Base-by-base conservation (phyloP, 2,329 filamentous ascomycete species). In the Aphanoascus verrucosus region DNA sequence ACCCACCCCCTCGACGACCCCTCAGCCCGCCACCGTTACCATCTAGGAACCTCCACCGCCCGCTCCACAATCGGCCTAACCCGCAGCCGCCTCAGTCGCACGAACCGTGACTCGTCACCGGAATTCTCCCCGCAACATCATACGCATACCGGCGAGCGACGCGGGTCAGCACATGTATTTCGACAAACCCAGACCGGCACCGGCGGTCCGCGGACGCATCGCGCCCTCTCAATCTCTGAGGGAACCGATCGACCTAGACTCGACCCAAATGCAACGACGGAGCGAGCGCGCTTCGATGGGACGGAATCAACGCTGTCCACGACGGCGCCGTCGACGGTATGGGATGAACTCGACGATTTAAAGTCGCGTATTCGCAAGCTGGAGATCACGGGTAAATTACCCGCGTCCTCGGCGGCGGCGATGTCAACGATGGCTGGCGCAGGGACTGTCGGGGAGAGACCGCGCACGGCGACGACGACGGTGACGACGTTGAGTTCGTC, bases 271-370 rank as follows among this genome's bases (percentile, higher is more conserved):
- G n/a, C n/a, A n/a, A n/a, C n/a, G n/a, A 49, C 56, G n/a, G 68
- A 71, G 20, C 67, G 64, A 49, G 49, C 68, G 31, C 64, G 66
- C 50, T 61, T 65, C 17, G 83, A 90, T 62, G 84, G 84, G 7
- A 89, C 88, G 0, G 88, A 93, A 62, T 97, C 93, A 0, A 91
- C 86, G 0, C 78, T 86, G 34, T 97, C 93, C 0, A 93, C 88
- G 0, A 89, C 85, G 1, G 88, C 88, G 1, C 88, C 90, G 11
- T 94, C 89, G 1, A 96, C 89, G 0, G 88, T 98, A 2, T 98
- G 93, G 93, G 93, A 97, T 65, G 93, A 98, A 69, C 73, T 98
- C 28, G 93, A 97, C 62, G 93, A 97, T 59, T 73, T 98, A 45
- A 97, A 97, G 67, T 93, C 88, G 40, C 82, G 93, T 31, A 95